phyloP scores from a whole-genome alignment of 257 asterid genomes.

The Salvia rosmarinus region DNA sequence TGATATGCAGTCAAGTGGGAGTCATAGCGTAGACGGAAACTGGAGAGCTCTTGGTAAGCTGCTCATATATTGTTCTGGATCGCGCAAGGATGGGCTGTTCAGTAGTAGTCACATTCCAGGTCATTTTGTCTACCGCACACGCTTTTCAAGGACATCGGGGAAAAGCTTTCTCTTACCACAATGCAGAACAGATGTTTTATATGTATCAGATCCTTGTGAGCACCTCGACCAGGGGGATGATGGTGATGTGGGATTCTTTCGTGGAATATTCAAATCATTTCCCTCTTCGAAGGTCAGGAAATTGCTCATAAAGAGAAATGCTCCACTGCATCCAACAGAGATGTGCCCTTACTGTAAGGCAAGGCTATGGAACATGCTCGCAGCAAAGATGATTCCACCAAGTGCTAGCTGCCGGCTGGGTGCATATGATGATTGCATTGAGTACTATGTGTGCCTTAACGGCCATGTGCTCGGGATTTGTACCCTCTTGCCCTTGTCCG shows the following conservation, averaged over 20 bases:
- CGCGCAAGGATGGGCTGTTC: constrained; percentile 70
- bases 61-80: constrained; percentile 82
- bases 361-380: constrained; percentile 91
- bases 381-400: constrained; percentile 81
- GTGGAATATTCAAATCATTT: constrained; percentile 90
- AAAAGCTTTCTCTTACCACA: constrained; percentile 87
- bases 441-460: constrained; percentile 89
- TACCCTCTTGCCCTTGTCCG: constrained; percentile 89
- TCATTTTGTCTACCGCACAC: constrained; percentile 83
- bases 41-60: constrained; percentile 98
- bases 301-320: constrained; percentile 64
- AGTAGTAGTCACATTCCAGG: constrained; percentile 68
- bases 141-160: constrained; percentile 94
- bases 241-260: constrained; percentile 88
- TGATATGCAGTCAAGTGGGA: constrained; percentile 87
- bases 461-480: constrained; percentile 94
- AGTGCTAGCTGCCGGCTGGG: constrained; percentile 97
- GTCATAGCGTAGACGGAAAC: constrained; percentile 89
- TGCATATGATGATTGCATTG: constrained; percentile 88
- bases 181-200: constrained; percentile 82
- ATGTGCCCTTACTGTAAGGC: constrained; percentile 95
- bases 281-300: constrained; percentile 71
- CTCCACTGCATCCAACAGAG: constrained; percentile 80
- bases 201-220: constrained; percentile 95
- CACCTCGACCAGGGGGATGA: constrained; percentile 98